Evolutionary conservation across 352 stramenopile species (phyloP).

Genomic region (Pythium apleroticum): DNA sequence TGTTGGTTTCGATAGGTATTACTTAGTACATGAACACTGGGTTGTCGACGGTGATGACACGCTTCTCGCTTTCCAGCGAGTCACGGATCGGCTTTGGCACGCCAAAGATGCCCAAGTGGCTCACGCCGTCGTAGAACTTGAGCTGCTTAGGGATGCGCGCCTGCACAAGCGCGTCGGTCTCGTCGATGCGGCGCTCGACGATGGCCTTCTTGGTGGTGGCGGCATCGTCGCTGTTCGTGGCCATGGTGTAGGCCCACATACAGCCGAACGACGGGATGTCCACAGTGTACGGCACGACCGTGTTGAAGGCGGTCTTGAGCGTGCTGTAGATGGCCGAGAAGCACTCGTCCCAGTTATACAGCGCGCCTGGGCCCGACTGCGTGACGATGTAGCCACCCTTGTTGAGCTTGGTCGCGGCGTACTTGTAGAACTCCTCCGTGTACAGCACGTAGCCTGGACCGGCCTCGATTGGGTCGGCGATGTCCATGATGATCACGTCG

Average conservation of each 20-base stretch:
- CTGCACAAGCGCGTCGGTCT: constrained; percentile 67
- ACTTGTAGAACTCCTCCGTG: constrained; percentile 92
- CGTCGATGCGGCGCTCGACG: constrained; percentile 52
- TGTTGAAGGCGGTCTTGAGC: constrained; percentile 89
- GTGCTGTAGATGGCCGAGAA: constrained; percentile 95
- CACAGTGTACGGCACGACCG: constrained; percentile 90
- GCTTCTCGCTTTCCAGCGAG: constrained; percentile 81
- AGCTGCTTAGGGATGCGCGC: constrained; percentile 61
- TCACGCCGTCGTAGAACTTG: constrained; percentile 92
- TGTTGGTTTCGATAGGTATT: constrained; percentile 13
- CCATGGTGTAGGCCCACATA: constrained; percentile 95
- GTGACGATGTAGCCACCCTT: constrained; percentile 91
- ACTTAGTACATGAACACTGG: constrained; percentile 96
- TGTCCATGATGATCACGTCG: constrained; percentile 97
- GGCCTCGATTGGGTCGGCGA: constrained; percentile 92
- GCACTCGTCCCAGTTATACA: constrained; percentile 91
- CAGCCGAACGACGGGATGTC: constrained; percentile 94
- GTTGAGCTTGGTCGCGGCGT: constrained; percentile 80
- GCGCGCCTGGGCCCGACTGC: constrained; percentile 87
- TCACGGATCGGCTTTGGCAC: constrained; percentile 91
- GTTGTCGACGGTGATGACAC: constrained; percentile 95
- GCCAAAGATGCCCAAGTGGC: constrained; percentile 89
- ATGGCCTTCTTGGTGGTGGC: constrained; percentile 49
- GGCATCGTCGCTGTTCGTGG: constrained; percentile 63
- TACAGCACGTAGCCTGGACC: constrained; percentile 90